Evolutionary conservation across 768 basidiomycete genomes (phyloP), one percentile per base, ranked within the genome.

Genomic region (Trametes punicea): DNA sequence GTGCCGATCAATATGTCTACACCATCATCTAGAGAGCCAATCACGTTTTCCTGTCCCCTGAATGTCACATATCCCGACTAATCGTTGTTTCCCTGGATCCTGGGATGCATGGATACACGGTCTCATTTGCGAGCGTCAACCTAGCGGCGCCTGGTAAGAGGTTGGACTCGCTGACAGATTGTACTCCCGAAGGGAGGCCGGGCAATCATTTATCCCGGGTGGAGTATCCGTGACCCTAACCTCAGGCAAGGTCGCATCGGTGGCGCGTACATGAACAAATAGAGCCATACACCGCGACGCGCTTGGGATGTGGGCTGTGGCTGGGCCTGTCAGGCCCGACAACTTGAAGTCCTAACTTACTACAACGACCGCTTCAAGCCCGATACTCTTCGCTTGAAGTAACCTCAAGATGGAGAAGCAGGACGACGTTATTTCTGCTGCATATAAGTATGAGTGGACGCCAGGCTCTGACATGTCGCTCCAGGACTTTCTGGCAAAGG

Each of bases 401-500:
- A 6, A 23, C n/a, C 20, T 39, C 29, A 26, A 1, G 4, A 59
- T 60, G 48, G 46, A 48, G 3, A 61, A 59, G 30, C 46, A 52
- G n/a, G 80, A 84, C 38, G 81, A 84, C 61, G 18, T 40, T 15
- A 38, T 77, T 6, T 75, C 77, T 23, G 9, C 61, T 4, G 62
- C 54, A 10, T 81, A 85, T 64, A 72, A 69, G 23, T 88, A 87
- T 64, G 62, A 69, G 2, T 88, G 85, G 85, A 69, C 70, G 3
- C 62, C 74, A 4, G 64, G 71, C 1, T 76, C 77, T 2, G 67
- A 73, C 23, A 16, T 74, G 26, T 61, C 78, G 10, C 67, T 87
- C 16, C 62, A 79, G 20, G 78, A 81, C 13, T 88, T 84, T 62
- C 64, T 85, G 49, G 67, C 66, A 33, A 85, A 87, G 71, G 85